Evolutionary conservation across 2,329 filamentous ascomycete species (phyloP).

Genomic region (Phoma sp.): DNA sequence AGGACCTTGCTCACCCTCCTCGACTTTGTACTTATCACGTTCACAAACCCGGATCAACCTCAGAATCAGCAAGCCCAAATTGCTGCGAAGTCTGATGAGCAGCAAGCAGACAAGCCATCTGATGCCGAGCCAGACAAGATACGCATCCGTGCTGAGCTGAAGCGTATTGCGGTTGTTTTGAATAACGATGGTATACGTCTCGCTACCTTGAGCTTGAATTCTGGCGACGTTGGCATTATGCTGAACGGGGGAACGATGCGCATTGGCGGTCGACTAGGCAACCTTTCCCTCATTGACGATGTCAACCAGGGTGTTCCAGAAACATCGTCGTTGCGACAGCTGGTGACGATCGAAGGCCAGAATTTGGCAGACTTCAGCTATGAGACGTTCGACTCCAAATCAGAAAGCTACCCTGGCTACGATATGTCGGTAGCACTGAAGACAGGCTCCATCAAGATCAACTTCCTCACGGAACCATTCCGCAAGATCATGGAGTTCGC

Average conservation of each 20-base stretch:
- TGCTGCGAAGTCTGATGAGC: constrained; percentile 40
- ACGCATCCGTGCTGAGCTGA: constrained; percentile 89
- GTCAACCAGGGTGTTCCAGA: constrained; percentile 88
- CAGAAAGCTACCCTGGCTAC: constrained; percentile 86
- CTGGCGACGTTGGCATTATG: constrained; percentile 90
- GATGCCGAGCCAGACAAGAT: constrained; percentile 72
- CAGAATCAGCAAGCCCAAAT: constrained; percentile 45
- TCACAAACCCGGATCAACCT: constrained; percentile 69
- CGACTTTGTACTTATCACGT: constrained; percentile 93
- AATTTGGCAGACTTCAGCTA: constrained; percentile 97
- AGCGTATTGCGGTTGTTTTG: constrained; percentile 90
- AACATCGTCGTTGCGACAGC: constrained; percentile 78
- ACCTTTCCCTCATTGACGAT: constrained; percentile 88
- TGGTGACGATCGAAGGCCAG: constrained; percentile 94
- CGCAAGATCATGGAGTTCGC: constrained; percentile 97
- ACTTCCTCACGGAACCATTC: constrained; percentile 96
- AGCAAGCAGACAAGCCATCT: constrained; percentile 45
- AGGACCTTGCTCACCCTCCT: constrained; percentile 90
- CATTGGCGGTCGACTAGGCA: constrained; percentile 83
- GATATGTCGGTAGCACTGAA: constrained; percentile 90
- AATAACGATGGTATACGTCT: constrained; percentile 98
- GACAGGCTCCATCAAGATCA: constrained; percentile 94
- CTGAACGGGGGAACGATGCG: constrained; percentile 85
- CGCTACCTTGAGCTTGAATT: constrained; percentile 89
- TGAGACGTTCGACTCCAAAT: constrained; percentile 84